Evolutionary conservation across 2,329 filamentous ascomycete species (phyloP).

Genomic region (Apiospora arundinis): DNA sequence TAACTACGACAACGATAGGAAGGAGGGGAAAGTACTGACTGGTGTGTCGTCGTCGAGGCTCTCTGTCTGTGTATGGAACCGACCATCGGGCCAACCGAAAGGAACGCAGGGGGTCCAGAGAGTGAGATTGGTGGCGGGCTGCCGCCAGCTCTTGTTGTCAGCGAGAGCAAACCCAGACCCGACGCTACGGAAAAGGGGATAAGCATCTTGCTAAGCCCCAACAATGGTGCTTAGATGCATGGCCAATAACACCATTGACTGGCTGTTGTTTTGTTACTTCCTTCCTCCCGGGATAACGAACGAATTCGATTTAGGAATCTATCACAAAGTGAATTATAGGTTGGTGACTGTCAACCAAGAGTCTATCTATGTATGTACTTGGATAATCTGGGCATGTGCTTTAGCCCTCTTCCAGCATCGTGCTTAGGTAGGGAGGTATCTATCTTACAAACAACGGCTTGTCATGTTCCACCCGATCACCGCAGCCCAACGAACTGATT

Average conservation of each 20-base stretch:
- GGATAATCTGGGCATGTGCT: background rate
- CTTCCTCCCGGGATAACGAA: background rate
- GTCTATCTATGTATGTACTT: background rate
- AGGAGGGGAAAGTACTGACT: background rate
- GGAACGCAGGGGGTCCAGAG: background rate
- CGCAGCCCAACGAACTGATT: background rate
- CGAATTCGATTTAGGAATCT: too few relatives aligned
- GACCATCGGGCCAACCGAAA: background rate
- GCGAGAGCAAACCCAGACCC: background rate
- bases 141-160: background rate
- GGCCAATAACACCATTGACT: constrained; percentile 6
- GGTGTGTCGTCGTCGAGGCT: too few relatives aligned
- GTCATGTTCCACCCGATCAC: background rate
- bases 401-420: background rate
- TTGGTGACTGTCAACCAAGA: background rate
- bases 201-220: background rate
- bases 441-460: background rate
- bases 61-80: background rate
- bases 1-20: background rate
- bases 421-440: background rate
- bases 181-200: background rate
- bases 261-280: background rate
- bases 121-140: background rate
- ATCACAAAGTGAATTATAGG: background rate
- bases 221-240: background rate